Evolutionary conservation across 2,329 filamentous ascomycete species (phyloP), one percentile per base, ranked within the genome.

Genomic region (Dichotomopilus funicola): DNA sequence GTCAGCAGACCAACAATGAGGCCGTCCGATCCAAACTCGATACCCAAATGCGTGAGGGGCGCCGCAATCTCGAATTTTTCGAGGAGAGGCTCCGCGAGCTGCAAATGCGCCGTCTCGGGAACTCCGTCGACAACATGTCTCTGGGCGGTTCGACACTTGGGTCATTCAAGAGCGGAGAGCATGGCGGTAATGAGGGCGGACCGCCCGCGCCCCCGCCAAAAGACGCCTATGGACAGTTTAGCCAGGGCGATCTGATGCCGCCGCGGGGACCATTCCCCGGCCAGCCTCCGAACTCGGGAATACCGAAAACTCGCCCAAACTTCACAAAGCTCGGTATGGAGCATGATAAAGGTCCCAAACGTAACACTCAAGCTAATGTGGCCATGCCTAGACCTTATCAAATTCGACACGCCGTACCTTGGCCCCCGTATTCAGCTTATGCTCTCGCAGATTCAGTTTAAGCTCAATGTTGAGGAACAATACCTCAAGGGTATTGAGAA

Each of bases 401-500:
- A 97, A 83, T 96, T 95, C 74, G 94, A 99, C 70, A 96, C 91
- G 36, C 88, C 89, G 13, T 89, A 96, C 70, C 85, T 99, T 60
- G 94, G 94, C 37, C 92, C 94, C 58, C 91, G 95, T 64, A 99
- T 99, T 67, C 94, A 99, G 75, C 88, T 97, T 67, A 99, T 99
- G 94, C 78, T 99, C 67, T 95, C 94, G 48, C 94, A 99, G 72
- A 86, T 99, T 61, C 91, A 97, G 72, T 99, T 99, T 78, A 99
- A 99, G 76, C 81, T 99, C 59, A 96, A 94, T 63, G 94, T 99
- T 34, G 94, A 99, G 71, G 95, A 96, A 70, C 94, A 99, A 73
- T 99, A 99, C 73, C 91, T 97, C 63, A 95, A 95, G 68, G 94
- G 94, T 59, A 94, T 99, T 64, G 94, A 99, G 73, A 99, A 99